Evolutionary conservation across 441 rosid species (phyloP), one percentile per base, ranked within the genome.

Genomic region (Pelargonium exstipulatum): DNA sequence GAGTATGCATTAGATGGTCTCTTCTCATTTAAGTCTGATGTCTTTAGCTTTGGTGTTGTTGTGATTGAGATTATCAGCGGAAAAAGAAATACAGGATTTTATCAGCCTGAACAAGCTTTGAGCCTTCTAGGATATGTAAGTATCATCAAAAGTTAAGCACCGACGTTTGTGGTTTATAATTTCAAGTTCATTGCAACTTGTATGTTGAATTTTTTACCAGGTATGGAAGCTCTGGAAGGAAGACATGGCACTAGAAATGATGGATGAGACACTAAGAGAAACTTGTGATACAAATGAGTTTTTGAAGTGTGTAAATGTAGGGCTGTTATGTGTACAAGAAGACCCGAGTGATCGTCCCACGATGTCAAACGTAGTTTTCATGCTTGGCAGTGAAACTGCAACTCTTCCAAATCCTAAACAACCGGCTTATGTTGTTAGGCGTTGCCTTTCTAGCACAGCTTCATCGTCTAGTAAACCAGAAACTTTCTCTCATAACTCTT

Each of bases 1-100:
- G 92, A 87, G 66, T 89, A 86, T 71, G 92, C 92, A 20, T 45
- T 84, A 69, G 89, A 86, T 8, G 95, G 95, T 0, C 70, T 81
- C 0, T 87, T 89, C 78, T 89, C 92, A 1, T 67, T 82, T 76
- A 89, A 87, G 70, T 87, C 92, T 0, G 95, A 89, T 64, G 88
- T 84, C 13, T 89, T 80, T 66, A 87, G 92, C 76, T 89, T 85
- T n/a, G 92, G 91, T 0, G 86, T 87, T 7, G 86, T 87, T 12
- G 79, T 86, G n/a, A 82, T 87, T 14, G 95, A 87, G 69, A 83
- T 78, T 49, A 74, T 87, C 17, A 86, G 82, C 4, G 90, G 90
- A 22, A 83, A 82, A 80, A 73, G 80, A 46, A 89, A 81, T 79
- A 80, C 87, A 0, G 85, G 84, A 5, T 80, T 80, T 70, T 79